phyloP scores from a whole-genome alignment of 2,329 filamentous ascomycete genomes.

The Alternaria burnsii region DNA sequence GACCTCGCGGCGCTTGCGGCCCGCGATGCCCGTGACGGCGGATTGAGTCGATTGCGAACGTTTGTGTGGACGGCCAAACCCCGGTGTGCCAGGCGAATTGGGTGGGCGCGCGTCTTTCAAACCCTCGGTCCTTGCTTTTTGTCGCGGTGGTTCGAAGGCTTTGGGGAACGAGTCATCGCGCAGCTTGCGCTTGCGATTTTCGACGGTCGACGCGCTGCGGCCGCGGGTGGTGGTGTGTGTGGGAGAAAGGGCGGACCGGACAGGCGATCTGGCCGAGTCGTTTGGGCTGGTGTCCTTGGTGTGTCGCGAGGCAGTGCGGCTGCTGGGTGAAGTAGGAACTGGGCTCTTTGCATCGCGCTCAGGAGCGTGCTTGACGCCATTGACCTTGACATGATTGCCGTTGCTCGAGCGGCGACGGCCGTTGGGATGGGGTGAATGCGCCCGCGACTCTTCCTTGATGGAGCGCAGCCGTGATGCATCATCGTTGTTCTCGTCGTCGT shows the following conservation, averaged over 20 bases:
- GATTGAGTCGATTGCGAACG: constrained; percentile 52
- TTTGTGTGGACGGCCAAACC: constrained; percentile 48
- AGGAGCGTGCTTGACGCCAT: constrained; percentile 41
- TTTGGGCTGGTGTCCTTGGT: constrained; percentile 47
- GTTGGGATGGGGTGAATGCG: constrained; percentile 37
- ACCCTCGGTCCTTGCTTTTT: constrained; percentile 50
- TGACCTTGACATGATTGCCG: constrained; percentile 32
- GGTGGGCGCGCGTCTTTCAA: constrained; percentile 44
- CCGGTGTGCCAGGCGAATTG: constrained; percentile 45
- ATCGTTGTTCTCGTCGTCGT: constrained; percentile 38
- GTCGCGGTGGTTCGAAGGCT: constrained; percentile 50
- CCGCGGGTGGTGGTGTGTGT: constrained; percentile 40
- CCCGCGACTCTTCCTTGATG: constrained; percentile 40
- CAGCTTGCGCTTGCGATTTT: constrained; percentile 53
- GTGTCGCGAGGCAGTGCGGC: constrained; percentile 43
- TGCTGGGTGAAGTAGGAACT: constrained; percentile 48
- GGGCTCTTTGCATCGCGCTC: constrained; percentile 46
- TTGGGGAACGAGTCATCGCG: constrained; percentile 49
- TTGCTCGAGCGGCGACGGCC: constrained; percentile 38
- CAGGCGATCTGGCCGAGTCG: constrained; percentile 40
- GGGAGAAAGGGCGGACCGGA: constrained; percentile 37
- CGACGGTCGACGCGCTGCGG: constrained; percentile 49
- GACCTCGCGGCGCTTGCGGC: constrained; percentile 47
- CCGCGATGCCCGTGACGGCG: constrained; percentile 35
- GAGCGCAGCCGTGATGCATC: constrained; percentile 32